Percentiles rank a stretch among this genome's conserved stretches.
Conservation (phyloP, 2,329 filamentous ascomycete species). For the Epichloe typhina region DNA sequence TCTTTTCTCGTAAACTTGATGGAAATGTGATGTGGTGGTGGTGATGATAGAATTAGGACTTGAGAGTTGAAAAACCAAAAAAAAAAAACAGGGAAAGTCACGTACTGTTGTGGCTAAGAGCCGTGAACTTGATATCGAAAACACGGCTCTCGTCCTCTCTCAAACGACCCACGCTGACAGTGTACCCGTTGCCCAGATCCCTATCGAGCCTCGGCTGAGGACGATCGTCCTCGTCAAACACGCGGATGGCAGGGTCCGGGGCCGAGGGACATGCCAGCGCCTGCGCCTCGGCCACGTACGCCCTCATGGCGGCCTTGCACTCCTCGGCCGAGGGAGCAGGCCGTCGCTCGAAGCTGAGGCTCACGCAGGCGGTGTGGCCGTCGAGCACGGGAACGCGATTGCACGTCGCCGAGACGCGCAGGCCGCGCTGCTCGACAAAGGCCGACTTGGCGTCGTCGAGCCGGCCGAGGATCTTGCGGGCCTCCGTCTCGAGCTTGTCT, state of each 20-base stretch:
- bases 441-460: constrained; percentile 59
- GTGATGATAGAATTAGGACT: background rate
- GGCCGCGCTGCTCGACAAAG: constrained; percentile 59
- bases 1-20: background rate
- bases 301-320: constrained; percentile 65
- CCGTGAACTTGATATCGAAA: constrained; percentile 92
- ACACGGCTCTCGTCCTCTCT: constrained; percentile 76
- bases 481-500: constrained; percentile 90
- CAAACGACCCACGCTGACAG: constrained; percentile 79
- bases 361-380: constrained; percentile 91
- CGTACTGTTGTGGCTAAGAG: constrained; percentile 67
- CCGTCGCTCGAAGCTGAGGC: constrained; percentile 64
- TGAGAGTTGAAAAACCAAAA: too few species aligned
- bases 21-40: too few species aligned
- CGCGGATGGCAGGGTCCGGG: constrained; percentile 65
- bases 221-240: constrained; percentile 80
- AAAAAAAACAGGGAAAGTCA: constrained; percentile 7
- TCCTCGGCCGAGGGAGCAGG: constrained; percentile 62
- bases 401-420: constrained; percentile 76
- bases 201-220: constrained; percentile 87
- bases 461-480: constrained; percentile 79
- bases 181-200: constrained; percentile 73
- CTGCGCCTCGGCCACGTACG: constrained; percentile 73
- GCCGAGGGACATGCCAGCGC: constrained; percentile 77
- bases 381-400: constrained; percentile 92